phyloP scores from a whole-genome alignment of 129 eudicot genomes.

The Flaveria trinervia region DNA sequence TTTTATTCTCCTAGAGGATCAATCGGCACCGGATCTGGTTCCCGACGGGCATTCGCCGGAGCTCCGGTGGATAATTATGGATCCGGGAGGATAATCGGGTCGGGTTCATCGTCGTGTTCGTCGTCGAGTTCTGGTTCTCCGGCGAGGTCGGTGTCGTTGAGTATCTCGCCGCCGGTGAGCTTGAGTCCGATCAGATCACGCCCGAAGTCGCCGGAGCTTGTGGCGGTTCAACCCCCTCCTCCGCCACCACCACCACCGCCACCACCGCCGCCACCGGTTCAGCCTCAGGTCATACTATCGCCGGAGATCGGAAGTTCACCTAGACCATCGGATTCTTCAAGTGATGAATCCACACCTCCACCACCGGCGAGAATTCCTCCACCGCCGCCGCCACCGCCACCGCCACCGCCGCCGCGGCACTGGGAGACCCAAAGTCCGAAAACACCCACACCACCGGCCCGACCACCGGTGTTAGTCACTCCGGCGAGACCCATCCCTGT shows the following conservation, averaged over 20 bases:
- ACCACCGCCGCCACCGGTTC: background rate
- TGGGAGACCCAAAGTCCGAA: slow-evolving; percentile 33
- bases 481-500: slow-evolving; percentile 49
- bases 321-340: slow-evolving; percentile 37
- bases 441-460: slow-evolving; percentile 41
- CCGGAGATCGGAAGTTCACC: slow-evolving; percentile 46
- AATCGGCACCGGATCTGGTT: slow-evolving; percentile 59
- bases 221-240: slow-evolving; percentile 42
- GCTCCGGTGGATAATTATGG: slow-evolving; percentile 43
- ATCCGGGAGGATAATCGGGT: slow-evolving; percentile 34
- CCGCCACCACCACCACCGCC: slow-evolving; percentile 32
- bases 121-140: slow-evolving; percentile 65
- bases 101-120: slow-evolving; percentile 39
- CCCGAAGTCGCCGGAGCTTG: slow-evolving; percentile 70
- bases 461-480: slow-evolving; percentile 45
- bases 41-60: slow-evolving; percentile 47
- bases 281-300: slow-evolving; percentile 6
- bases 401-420: slow-evolving; percentile 47
- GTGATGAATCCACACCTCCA: slow-evolving; percentile 32
- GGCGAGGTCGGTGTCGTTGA: slow-evolving; percentile 57
- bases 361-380: slow-evolving; percentile 31
- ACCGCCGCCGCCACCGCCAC: slow-evolving; percentile 36
- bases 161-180: slow-evolving; percentile 65
- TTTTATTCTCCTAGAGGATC: slow-evolving; percentile 80
- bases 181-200: slow-evolving; percentile 58